A percentile compares a stretch with the other conserved stretches of the same genome.
These are phyloP conservation scores for Heliamphora pulchella DNA, from an alignment of 179 eudicot genomes.

Conservation along the genomic window DNA sequence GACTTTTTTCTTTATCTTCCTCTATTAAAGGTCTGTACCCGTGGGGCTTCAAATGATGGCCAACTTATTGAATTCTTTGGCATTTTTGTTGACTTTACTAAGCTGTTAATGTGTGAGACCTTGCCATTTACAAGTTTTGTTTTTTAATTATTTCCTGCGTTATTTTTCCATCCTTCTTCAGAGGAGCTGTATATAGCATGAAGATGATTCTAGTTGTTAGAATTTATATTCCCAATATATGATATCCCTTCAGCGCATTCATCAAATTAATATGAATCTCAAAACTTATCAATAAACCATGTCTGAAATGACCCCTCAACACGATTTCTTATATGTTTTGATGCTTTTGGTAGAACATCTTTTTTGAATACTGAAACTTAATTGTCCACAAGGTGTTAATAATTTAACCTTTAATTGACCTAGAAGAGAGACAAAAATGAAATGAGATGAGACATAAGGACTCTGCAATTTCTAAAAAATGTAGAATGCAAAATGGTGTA, in stretches of 20 bases:
- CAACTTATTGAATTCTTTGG: background rate
- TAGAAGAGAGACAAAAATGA: too few relatives aligned
- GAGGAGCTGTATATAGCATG: background rate
- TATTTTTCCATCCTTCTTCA: background rate
- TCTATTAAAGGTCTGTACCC: background rate
- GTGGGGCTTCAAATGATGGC: background rate
- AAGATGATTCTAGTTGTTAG: background rate
- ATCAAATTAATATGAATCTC: background rate
- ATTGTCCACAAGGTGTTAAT: background rate
- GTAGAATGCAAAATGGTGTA: too few relatives aligned
- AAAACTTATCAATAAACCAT: background rate
- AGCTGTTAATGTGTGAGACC: background rate
- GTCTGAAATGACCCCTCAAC: background rate
- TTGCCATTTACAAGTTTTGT: background rate
- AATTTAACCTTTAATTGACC: background rate
- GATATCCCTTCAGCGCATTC: background rate
- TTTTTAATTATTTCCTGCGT: background rate
- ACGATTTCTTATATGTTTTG: constrained; percentile 11
- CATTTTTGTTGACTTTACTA: constrained; percentile 5
- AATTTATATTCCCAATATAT: background rate
- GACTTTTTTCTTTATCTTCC: background rate
- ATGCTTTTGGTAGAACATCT: background rate
- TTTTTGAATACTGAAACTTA: background rate
- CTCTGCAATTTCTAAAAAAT: too few relatives aligned
- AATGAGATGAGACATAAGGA: too few relatives aligned